These are phyloP conservation scores for Tanacetum coccineum DNA, from an alignment of 129 eudicot genomes.

Conservation along the genomic window DNA sequence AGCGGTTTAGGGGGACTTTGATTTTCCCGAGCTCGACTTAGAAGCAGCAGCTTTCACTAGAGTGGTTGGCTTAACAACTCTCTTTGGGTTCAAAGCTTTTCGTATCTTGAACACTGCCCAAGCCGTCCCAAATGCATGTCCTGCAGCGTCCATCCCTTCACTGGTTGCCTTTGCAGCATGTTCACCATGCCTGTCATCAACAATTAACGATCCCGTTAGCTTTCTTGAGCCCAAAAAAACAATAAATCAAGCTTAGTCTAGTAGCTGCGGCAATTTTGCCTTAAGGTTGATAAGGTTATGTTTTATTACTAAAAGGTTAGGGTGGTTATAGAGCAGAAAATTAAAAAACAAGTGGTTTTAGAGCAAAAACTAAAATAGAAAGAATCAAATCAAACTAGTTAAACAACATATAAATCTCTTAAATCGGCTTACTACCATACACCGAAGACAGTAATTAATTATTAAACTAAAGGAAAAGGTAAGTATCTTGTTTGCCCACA, in stretches of 20 bases:
- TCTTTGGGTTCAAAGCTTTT: conserved; percentile 79
- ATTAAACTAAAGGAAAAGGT: too few species aligned
- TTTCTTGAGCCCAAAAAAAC: background rate
- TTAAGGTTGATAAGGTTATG: too few species aligned
- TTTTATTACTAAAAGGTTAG: too few species aligned
- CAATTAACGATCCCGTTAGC: background rate
- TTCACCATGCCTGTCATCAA: conserved; percentile 69
- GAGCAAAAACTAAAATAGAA: too few species aligned
- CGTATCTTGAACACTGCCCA: conserved; percentile 93
- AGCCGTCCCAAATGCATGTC: conserved; percentile 76
- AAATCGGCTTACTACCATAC: too few species aligned
- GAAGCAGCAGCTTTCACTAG: conserved; percentile 63
- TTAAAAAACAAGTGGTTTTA: too few species aligned
- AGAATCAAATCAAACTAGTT: too few species aligned
- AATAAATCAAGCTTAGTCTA: background rate
- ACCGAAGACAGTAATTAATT: too few species aligned
- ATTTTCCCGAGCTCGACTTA: conserved; percentile 5
- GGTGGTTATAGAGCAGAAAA: too few species aligned
- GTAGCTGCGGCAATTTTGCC: too few species aligned
- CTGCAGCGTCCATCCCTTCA: conserved; percentile 81
- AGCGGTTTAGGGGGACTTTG: background rate
- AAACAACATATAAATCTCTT: too few species aligned
- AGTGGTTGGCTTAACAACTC: conserved; percentile 51
- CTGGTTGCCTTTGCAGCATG: conserved; percentile 72
- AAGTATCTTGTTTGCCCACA: too few species aligned